These are phyloP conservation scores for Ophiostoma pallidulum DNA, from an alignment of 2,329 filamentous ascomycete genomes.

Conservation along the genomic window DNA sequence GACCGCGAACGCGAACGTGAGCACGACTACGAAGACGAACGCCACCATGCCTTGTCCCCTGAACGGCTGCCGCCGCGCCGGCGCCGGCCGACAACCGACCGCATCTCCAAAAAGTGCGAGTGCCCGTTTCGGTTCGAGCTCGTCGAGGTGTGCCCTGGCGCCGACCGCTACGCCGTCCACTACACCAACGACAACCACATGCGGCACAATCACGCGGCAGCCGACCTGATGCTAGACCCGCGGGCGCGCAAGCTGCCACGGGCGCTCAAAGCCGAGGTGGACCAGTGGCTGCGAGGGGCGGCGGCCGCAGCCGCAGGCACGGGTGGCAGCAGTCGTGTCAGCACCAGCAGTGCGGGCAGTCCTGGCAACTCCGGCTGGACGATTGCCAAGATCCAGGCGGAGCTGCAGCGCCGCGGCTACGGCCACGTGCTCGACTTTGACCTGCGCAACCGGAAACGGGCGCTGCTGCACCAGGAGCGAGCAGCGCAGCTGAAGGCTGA, in stretches of 20 bases:
- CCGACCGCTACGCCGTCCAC: slow-evolving; percentile 28
- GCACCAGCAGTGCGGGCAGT: not conserved
- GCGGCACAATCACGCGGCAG: slow-evolving; percentile 28
- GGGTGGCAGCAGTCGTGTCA: not conserved
- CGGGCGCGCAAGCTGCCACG: slow-evolving; percentile 26
- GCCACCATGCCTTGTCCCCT: no score
- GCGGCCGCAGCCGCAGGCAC: slow-evolving; percentile 14
- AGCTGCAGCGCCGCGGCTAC: slow-evolving; percentile 26
- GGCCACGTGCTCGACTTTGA: slow-evolving; percentile 29
- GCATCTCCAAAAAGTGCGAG: slow-evolving; percentile 28
- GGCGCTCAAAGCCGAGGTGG: slow-evolving; percentile 25
- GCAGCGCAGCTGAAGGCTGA: slow-evolving; percentile 11
- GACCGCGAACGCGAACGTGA: slow-evolving; percentile 13
- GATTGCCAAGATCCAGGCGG: slow-evolving; percentile 28
- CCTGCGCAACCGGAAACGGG: slow-evolving; percentile 28
- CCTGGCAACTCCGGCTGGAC: slow-evolving; percentile 11
- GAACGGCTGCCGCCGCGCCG: slow-evolving; percentile 15
- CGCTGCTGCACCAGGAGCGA: slow-evolving; percentile 22
- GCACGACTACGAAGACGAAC: slow-evolving; percentile 14
- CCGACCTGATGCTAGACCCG: slow-evolving; percentile 28
- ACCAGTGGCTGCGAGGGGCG: slow-evolving; percentile 24
- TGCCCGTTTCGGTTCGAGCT: slow-evolving; percentile 30
- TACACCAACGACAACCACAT: slow-evolving; percentile 28
- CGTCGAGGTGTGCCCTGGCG: slow-evolving; percentile 26
- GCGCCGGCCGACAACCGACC: slow-evolving; percentile 27